Conservation (phyloP, 2,329 filamentous ascomycete genomes). For the Domatiomyces catenatus region DNA sequence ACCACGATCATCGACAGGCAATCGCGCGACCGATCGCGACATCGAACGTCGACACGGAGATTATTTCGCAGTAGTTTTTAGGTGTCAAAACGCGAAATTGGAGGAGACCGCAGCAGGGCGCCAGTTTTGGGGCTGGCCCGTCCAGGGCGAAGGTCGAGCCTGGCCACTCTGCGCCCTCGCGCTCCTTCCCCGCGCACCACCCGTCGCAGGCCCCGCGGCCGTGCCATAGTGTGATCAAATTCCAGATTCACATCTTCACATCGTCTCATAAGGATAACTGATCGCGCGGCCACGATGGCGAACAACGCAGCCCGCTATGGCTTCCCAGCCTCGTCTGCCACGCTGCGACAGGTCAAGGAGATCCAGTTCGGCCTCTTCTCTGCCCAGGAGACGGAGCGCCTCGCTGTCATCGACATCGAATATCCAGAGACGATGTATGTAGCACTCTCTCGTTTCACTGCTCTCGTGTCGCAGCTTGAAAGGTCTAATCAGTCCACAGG, state of each 20-base stretch:
- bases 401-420: conserved; percentile 91
- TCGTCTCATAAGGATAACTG: conserved; percentile 8
- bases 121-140: conserved; percentile 15
- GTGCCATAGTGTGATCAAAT: conserved; percentile 8
- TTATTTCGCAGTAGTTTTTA: conserved; percentile 11
- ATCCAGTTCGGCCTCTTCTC: conserved; percentile 97
- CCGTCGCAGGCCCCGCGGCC: conserved; percentile 12
- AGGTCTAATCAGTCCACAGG: conserved; percentile 22
- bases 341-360: conserved; percentile 93
- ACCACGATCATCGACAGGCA: conserved; percentile 12
- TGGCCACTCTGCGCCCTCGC: conserved; percentile 8
- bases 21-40: conserved; percentile 10
- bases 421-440: conserved; percentile 90
- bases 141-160: conserved; percentile 14
- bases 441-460: conserved; percentile 9
- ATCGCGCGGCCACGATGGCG: not conserved
- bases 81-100: conserved; percentile 9
- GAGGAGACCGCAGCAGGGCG: conserved; percentile 13
- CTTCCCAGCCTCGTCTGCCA: conserved; percentile 68
- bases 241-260: conserved; percentile 1
- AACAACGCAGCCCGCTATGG: not conserved
- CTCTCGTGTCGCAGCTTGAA: conserved; percentile 1
- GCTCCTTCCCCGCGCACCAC: conserved; percentile 4
- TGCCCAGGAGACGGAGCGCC: conserved; percentile 96
- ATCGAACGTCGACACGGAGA: conserved; percentile 9